A percentile compares a stretch with the other conserved stretches of the same genome.
phyloP scores from a whole-genome alignment of 345 rosid species.

The Hibiscus mutabilis region DNA sequence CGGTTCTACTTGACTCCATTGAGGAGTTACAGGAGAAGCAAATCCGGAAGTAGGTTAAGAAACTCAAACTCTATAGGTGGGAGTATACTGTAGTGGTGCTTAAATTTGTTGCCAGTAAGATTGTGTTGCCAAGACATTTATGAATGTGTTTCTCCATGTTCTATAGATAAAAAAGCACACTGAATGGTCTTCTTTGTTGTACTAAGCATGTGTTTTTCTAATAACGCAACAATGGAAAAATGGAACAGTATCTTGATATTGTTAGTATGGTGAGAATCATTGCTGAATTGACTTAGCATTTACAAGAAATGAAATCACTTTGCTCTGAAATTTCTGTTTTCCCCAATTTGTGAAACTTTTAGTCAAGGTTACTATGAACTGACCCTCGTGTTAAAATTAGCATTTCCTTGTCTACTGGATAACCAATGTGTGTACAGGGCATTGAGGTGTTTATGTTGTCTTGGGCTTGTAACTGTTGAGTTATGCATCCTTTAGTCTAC shows the following conservation, averaged over 20 bases:
- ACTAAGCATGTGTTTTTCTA: slow-evolving; percentile 15
- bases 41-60: slow-evolving; percentile 51
- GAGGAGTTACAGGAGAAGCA: slow-evolving; percentile 49
- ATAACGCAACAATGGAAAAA: slow-evolving; percentile 24
- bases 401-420: background rate
- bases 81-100: slow-evolving; percentile 26
- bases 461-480: too few species aligned
- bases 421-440: background rate
- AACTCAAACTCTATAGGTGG: slow-evolving; percentile 27
- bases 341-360: background rate
- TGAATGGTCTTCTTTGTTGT: slow-evolving; percentile 15
- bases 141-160: slow-evolving; percentile 19
- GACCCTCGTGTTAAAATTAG: background rate
- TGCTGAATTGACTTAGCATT: background rate
- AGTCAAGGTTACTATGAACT: background rate
- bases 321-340: background rate
- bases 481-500: background rate
- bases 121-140: slow-evolving; percentile 29
- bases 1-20: slow-evolving; percentile 60
- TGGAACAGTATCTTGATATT: background rate
- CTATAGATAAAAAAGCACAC: slow-evolving; percentile 23
- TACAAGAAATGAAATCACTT: slow-evolving; percentile 1
- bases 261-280: background rate
- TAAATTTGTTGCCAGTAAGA: slow-evolving; percentile 14
- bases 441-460: background rate